phyloP scores from a whole-genome alignment of 768 basidiomycete species.

The Xanthoconium purpureum region DNA sequence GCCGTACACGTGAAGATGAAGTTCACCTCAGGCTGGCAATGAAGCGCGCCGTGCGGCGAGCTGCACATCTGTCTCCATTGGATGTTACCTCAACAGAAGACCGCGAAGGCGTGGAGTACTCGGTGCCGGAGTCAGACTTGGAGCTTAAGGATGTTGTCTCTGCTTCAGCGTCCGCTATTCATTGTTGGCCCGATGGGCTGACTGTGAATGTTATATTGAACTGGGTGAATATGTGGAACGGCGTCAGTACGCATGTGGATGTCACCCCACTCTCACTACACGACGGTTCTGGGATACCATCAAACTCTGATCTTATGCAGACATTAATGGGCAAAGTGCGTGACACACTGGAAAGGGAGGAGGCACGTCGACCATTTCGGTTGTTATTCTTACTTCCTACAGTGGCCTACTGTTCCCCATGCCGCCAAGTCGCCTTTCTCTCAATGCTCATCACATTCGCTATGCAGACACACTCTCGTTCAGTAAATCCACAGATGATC shows the following conservation, averaged over 20 bases:
- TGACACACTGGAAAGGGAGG: too few relatives aligned
- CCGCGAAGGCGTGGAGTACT: background rate
- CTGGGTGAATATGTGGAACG: background rate
- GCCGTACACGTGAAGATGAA: too few relatives aligned
- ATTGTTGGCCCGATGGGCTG: background rate
- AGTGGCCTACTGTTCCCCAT: constrained; percentile 22
- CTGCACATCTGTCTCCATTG: background rate
- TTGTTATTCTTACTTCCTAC: background rate
- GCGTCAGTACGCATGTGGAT: too few relatives aligned
- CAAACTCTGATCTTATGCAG: too few relatives aligned
- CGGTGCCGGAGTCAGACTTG: background rate
- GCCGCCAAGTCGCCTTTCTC: constrained; percentile 9
- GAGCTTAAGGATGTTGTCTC: background rate
- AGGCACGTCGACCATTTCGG: background rate
- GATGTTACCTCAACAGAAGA: background rate
- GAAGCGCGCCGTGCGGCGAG: background rate
- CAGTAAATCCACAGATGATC: background rate
- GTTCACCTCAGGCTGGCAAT: too few relatives aligned
- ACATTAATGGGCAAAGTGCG: too few relatives aligned
- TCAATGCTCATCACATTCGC: constrained; percentile 31
- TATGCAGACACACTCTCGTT: background rate
- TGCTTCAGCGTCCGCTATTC: constrained; percentile 1
- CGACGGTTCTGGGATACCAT: too few relatives aligned
- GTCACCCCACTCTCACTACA: too few relatives aligned
- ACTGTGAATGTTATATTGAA: background rate